Evolutionary conservation across 768 basidiomycete genomes (phyloP).

Genomic region (Tephrocybe sp.): DNA sequence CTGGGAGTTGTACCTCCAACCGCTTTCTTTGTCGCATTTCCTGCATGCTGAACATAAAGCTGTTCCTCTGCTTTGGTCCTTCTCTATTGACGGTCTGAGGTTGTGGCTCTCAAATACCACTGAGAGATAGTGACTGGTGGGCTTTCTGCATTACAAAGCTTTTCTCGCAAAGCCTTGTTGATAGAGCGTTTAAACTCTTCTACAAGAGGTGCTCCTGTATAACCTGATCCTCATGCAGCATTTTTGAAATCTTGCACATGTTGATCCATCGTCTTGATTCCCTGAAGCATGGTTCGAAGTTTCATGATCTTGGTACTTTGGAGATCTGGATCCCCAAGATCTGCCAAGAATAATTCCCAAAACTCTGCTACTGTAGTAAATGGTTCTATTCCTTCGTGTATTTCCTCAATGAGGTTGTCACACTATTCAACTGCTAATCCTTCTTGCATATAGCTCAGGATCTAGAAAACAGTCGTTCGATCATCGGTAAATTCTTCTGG

Average conservation of each 20-base stretch:
- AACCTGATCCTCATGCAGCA: not conserved
- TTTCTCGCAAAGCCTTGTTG: not conserved
- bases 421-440: not conserved
- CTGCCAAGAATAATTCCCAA: not conserved
- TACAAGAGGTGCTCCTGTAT: not conserved
- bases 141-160: not conserved
- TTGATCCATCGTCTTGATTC: not conserved
- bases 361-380: not conserved
- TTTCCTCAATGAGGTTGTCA: not conserved
- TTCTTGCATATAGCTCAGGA: constrained; percentile 1
- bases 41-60: not conserved
- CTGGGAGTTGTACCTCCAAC: not conserved
- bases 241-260: constrained; percentile 1
- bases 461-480: not conserved
- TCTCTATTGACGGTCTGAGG: not conserved
- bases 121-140: not conserved
- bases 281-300: not conserved
- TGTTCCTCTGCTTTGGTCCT: not conserved
- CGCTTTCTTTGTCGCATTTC: not conserved
- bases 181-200: not conserved
- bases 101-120: not conserved
- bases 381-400: not conserved
- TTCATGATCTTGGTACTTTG: not conserved
- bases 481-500: not conserved
- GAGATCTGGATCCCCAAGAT: not conserved